Evolutionary conservation across 768 basidiomycete genomes (phyloP), one percentile per base, ranked within the genome.

Genomic region (Kwoniella dendrophila): DNA sequence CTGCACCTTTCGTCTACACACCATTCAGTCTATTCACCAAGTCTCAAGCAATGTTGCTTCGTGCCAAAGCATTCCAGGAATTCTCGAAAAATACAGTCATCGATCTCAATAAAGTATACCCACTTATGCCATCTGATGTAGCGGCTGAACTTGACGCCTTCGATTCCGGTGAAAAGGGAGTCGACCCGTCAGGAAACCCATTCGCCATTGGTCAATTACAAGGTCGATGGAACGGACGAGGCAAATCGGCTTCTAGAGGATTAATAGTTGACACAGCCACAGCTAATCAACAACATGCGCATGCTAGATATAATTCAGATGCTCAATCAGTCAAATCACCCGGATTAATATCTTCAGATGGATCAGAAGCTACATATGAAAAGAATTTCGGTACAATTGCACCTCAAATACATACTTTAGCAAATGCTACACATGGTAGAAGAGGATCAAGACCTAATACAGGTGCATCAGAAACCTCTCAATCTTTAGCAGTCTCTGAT

Each of bases 1-100:
- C 76, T 24, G 67, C 70, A 3, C 78, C 76, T 3, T 77, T 75
- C 67, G 66, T 77, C 51, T 76, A 75, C 63, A 76, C 77, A 10
- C 79, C 79, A 1, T 78, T 72, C 70, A 72, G 63, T 36, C 63
- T 80, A 1, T 80, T 79, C 64, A 63, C 72, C 52, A 74, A 72
- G 22, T 64, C 76, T 20, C 79, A 80, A 59, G 63, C 67, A 12
- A 65, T 65, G 61, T 56, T 74, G 29, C 65, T 77, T 18, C 63
- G 70, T 18, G 73, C 70, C 29, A 68, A 62, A 30, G 61, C 62
- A 12, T 72, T 69, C 41, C 59, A 66, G 33, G 72, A 71, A 10
- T 69, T 68, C 53, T 59, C 66, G 12, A 59, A 61, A 22, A 61
- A 64, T 27, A 51, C 69, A 26, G 60, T 63, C 14, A 26, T 50